These are phyloP conservation scores for Apiotrichum porosum DNA, from an alignment of 1,284 basidiomycete species.

Conservation along the genomic window DNA sequence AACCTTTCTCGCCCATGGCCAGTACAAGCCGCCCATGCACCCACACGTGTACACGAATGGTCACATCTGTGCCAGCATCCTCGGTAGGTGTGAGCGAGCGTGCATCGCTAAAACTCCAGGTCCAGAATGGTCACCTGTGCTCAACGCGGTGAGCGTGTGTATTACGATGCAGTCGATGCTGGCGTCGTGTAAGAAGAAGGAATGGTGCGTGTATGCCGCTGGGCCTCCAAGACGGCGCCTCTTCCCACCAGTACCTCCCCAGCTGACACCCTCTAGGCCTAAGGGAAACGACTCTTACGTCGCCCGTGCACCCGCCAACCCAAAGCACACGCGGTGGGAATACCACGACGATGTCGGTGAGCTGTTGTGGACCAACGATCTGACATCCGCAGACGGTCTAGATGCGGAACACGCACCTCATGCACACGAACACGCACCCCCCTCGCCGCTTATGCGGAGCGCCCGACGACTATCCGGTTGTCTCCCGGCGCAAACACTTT, in stretches of 20 bases:
- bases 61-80: slow-evolving; percentile 48
- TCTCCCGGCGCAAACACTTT: too few species aligned
- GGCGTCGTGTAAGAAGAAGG: slow-evolving; percentile 47
- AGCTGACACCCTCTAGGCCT: slow-evolving; percentile 27
- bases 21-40: slow-evolving; percentile 44
- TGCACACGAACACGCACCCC: too few species aligned
- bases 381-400: slow-evolving; percentile 14
- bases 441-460: too few species aligned
- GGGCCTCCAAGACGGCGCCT: not conserved
- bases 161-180: slow-evolving; percentile 51
- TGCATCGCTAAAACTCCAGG: slow-evolving; percentile 15
- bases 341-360: slow-evolving; percentile 48
- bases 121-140: slow-evolving; percentile 47
- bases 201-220: slow-evolving; percentile 27
- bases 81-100: slow-evolving; percentile 22
- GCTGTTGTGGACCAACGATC: not conserved
- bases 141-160: slow-evolving; percentile 47
- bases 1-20: slow-evolving; percentile 37
- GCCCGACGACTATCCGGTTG: too few species aligned
- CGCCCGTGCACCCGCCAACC: slow-evolving; percentile 40
- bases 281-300: slow-evolving; percentile 47
- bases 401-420: not conserved
- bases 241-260: not conserved
- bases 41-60: slow-evolving; percentile 50
- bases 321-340: slow-evolving; percentile 44